phyloP scores from a whole-genome alignment of 176 grass and related monocot genomes.

The Aegilops speltoides region DNA sequence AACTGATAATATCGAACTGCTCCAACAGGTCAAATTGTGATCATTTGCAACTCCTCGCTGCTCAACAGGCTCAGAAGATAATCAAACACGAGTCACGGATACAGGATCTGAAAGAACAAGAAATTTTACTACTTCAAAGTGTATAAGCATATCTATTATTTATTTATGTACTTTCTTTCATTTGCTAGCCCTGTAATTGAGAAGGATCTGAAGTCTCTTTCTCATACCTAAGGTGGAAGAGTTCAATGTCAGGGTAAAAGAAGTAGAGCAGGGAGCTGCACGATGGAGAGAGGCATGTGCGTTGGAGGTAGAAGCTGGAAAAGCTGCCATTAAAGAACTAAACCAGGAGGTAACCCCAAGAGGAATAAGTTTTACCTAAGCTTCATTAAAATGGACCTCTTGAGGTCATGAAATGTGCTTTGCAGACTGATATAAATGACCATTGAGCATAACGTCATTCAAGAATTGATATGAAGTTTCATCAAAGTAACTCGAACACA shows the following conservation, averaged over 20 bases:
- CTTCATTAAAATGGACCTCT: not conserved
- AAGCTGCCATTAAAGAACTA: constrained; percentile 50
- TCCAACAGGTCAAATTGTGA: too few relatives aligned
- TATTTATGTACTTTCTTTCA: not conserved
- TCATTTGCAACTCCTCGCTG: too few relatives aligned
- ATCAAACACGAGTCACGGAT: too few relatives aligned
- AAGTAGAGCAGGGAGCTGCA: constrained; percentile 48
- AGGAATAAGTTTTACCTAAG: not conserved
- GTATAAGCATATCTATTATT: not conserved
- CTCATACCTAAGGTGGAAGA: constrained; percentile 45
- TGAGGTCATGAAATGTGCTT: not conserved
- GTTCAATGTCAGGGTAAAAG: constrained; percentile 40
- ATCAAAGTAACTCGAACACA: not conserved
- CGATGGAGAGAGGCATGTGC: constrained; percentile 77
- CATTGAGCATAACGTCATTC: not conserved
- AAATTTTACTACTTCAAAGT: too few relatives aligned
- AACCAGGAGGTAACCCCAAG: constrained; percentile 50
- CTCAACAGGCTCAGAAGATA: too few relatives aligned
- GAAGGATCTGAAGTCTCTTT: constrained; percentile 20
- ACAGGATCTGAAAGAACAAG: too few relatives aligned
- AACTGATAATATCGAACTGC: too few relatives aligned
- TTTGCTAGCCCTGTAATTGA: constrained; percentile 15
- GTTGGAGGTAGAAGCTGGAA: constrained; percentile 84
- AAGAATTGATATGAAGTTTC: not conserved
- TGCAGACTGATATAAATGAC: not conserved